These are phyloP conservation scores for Lipomyces yarrowii DNA, from an alignment of 1,139 yeast genomes.

Conservation along the genomic window DNA sequence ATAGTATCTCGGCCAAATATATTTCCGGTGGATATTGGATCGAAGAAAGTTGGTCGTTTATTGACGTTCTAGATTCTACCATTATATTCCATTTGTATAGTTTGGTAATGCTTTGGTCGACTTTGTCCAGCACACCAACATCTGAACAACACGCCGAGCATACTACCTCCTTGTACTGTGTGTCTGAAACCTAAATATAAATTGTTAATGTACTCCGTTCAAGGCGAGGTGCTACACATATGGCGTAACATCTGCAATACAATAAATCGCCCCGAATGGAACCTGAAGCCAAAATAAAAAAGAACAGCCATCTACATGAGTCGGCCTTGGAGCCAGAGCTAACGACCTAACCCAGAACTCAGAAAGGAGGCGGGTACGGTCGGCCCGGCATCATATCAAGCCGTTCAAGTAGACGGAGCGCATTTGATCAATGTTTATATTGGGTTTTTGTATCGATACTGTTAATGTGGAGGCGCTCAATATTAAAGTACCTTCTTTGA, in stretches of 20 bases:
- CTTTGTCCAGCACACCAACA: not conserved
- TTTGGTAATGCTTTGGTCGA: not conserved
- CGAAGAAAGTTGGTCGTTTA: not conserved
- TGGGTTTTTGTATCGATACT: slow-evolving; percentile 34
- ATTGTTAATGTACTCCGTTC: not conserved
- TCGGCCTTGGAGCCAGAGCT: not conserved
- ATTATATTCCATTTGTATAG: not conserved
- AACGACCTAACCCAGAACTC: not conserved
- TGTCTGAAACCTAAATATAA: not conserved
- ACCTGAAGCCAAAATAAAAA: not conserved
- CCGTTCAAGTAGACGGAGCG: not conserved
- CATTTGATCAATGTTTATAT: slow-evolving; percentile 17
- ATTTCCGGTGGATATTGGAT: not conserved
- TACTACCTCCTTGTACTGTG: not conserved
- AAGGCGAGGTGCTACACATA: not conserved
- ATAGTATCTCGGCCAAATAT: not conserved
- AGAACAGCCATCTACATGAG: not conserved
- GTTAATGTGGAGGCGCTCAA: slow-evolving; percentile 11
- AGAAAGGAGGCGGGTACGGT: not conserved
- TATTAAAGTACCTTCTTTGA: slow-evolving; percentile 29
- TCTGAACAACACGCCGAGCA: slow-evolving; percentile 1
- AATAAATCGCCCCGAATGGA: not conserved
- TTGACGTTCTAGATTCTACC: not conserved
- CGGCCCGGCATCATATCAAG: not conserved
- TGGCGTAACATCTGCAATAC: not conserved